Base-by-base conservation (phyloP, 306 rosid genomes). In the Quercus wislizeni region DNA sequence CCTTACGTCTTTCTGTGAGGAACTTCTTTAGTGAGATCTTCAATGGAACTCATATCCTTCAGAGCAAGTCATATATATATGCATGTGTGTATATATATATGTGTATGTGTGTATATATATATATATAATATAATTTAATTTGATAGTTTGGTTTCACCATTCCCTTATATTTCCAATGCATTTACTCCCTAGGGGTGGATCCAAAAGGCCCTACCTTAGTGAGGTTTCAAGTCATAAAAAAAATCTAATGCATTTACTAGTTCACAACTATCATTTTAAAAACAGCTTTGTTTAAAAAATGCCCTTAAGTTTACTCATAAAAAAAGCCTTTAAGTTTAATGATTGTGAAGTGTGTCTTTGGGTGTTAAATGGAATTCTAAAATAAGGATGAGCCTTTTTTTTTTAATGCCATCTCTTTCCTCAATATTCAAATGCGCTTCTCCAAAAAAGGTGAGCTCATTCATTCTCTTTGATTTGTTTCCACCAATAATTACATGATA, bases 41-140 rank as follows among this genome's bases (percentile, higher is more conserved):
- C 90, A 92, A 90, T 28, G 97, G 91, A 27, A 92, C 89, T 90
- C 99, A 92, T 94, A 94, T 94, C 99, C 97, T 94, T 90, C n/a
- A 43, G 30, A 62, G 59, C 23, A 51, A 43, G 3, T 49, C 54
- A 12, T 49, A 49, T 49, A 46, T 46, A 46, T 46, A 35, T n/a
- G n/a, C n/a, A n/a, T n/a, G n/a, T n/a, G n/a, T n/a, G n/a, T n/a
- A n/a, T n/a, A n/a, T n/a, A n/a, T n/a, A n/a, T n/a, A n/a, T n/a
- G n/a, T n/a, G n/a, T n/a, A n/a, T n/a, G n/a, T n/a, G n/a, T n/a
- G n/a, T n/a, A n/a, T n/a, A 12, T 49, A 49, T 49, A 12, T 49
- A 49, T 49, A 46, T 46, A 46, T 46, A 35, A 11, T 76, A 12
- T 63, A 8, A 51, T 38, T 31, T n/a, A 71, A 43, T 12, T 79